Percentiles rank a stretch among this genome's conserved stretches.
Conservation (phyloP, 2,329 filamentous ascomycete genomes). For the Elsinoe ampelina region DNA sequence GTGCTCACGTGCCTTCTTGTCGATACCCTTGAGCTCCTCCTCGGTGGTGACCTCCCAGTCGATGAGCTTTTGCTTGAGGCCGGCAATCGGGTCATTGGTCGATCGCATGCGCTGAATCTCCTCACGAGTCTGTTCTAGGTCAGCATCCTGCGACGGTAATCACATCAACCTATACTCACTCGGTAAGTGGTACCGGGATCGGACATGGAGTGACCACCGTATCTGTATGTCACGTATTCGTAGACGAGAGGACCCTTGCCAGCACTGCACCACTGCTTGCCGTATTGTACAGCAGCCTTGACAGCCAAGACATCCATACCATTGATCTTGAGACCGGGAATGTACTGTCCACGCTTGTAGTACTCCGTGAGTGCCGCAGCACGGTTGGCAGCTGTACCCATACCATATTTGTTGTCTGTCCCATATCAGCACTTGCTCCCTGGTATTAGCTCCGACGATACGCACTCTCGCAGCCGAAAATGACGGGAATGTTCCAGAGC, state of each 20-base stretch:
- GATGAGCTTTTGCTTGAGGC: conserved; percentile 93
- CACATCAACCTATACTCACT: conserved; percentile 31
- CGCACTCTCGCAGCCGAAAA: conserved; percentile 98
- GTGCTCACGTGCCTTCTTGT: conserved; percentile 80
- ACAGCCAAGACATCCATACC: conserved; percentile 98
- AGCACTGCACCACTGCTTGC: conserved; percentile 72
- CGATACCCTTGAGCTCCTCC: conserved; percentile 90
- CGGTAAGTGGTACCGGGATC: conserved; percentile 98
- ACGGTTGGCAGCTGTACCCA: conserved; percentile 93
- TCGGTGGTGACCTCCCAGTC: conserved; percentile 89
- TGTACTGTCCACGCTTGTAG: conserved; percentile 99
- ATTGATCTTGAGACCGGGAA: conserved; percentile 98
- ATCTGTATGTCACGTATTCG: conserved; percentile 98
- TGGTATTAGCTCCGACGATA: neutral
- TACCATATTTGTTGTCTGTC: conserved; percentile 98
- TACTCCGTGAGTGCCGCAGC: conserved; percentile 96
- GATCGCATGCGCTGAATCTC: conserved; percentile 99
- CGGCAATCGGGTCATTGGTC: conserved; percentile 96
- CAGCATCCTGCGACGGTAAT: too few species aligned
- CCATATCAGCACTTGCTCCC: conserved; percentile 18
- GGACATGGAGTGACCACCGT: conserved; percentile 99
- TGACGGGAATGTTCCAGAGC: conserved; percentile 90
- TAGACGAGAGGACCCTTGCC: conserved; percentile 91
- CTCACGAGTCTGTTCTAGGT: conserved; percentile 60
- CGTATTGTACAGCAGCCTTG: conserved; percentile 91